Evolutionary conservation across 1,139 yeast species (phyloP).

Genomic region (Suhomyces bolitotheri): DNA sequence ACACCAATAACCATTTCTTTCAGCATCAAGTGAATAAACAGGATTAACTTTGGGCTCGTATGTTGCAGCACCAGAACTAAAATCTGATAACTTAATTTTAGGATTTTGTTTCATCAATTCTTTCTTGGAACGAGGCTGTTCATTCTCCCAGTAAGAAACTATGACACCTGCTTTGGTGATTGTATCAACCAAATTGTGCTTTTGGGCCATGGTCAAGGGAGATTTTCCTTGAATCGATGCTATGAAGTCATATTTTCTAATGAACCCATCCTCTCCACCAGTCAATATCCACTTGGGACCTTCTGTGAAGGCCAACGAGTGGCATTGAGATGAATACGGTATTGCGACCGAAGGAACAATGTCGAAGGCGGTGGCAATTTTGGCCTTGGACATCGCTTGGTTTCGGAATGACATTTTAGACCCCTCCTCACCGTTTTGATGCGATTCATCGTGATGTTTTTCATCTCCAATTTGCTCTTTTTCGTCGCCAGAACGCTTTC

Average conservation of each 20-base stretch:
- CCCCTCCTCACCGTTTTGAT: constrained; percentile 6
- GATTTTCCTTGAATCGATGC: constrained; percentile 87
- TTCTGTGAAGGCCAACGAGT: constrained; percentile 73
- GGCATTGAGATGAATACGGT: constrained; percentile 69
- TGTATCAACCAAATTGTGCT: constrained; percentile 84
- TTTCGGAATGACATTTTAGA: constrained; percentile 31
- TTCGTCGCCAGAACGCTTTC: constrained; percentile 14
- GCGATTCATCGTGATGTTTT: constrained; percentile 14
- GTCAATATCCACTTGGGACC: constrained; percentile 89
- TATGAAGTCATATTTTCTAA: constrained; percentile 83
- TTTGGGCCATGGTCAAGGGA: constrained; percentile 87
- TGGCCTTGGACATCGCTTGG: constrained; percentile 43
- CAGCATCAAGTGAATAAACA: constrained; percentile 83
- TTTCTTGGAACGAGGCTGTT: constrained; percentile 63
- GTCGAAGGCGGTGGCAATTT: constrained; percentile 51
- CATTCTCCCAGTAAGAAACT: constrained; percentile 92
- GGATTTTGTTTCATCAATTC: constrained; percentile 44
- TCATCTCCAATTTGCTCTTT: constrained; percentile 12
- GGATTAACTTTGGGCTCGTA: constrained; percentile 78
- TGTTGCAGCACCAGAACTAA: constrained; percentile 39
- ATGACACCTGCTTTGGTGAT: constrained; percentile 82
- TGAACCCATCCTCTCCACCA: constrained; percentile 96
- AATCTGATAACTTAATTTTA: constrained; percentile 45
- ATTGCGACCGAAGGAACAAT: constrained; percentile 71
- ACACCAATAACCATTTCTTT: constrained; percentile 81